A percentile compares a stretch with the other conserved stretches of the same genome.
phyloP scores from a whole-genome alignment of 352 stramenopile genomes.

The Pythium folliculosum region DNA sequence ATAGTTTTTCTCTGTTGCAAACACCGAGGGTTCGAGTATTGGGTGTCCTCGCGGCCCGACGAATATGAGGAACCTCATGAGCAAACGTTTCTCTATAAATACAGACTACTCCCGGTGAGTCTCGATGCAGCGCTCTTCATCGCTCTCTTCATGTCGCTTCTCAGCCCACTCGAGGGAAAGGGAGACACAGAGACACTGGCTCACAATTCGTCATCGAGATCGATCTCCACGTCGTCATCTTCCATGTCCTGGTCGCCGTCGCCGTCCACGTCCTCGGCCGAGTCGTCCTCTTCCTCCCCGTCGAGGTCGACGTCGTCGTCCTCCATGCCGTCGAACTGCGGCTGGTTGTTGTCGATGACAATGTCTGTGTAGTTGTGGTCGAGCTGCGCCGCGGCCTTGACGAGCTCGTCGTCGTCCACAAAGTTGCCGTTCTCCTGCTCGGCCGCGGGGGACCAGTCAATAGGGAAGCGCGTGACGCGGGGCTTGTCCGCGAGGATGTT shows the following conservation, averaged over 20 bases:
- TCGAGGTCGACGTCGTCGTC: slow-evolving; percentile 74
- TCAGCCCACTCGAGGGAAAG: no score
- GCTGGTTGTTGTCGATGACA: slow-evolving; percentile 74
- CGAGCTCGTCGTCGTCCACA: slow-evolving; percentile 83
- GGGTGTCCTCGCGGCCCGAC: background rate
- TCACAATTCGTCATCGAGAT: slow-evolving; percentile 42
- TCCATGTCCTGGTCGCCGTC: slow-evolving; percentile 73
- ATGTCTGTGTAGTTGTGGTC: slow-evolving; percentile 90
- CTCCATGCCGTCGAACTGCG: slow-evolving; percentile 40
- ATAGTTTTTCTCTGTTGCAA: background rate
- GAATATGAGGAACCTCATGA: slow-evolving; percentile 9
- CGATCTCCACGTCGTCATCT: slow-evolving; percentile 69
- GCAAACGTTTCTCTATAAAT: slow-evolving; percentile 64
- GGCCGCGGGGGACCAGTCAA: slow-evolving; percentile 91
- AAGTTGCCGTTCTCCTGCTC: slow-evolving; percentile 48
- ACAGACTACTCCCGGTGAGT: slow-evolving; percentile 39
- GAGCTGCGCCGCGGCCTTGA: slow-evolving; percentile 83
- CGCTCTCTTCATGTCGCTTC: background rate
- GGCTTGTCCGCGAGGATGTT: slow-evolving; percentile 98
- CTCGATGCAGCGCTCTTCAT: background rate
- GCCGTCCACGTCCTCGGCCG: slow-evolving; percentile 56
- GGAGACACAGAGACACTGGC: background rate
- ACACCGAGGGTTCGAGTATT: background rate
- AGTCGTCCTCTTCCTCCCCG: slow-evolving; percentile 57
- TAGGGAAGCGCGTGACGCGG: slow-evolving; percentile 93